Conservation (phyloP, 108 stramenopile species). For the Nitzschia sp. region DNA sequence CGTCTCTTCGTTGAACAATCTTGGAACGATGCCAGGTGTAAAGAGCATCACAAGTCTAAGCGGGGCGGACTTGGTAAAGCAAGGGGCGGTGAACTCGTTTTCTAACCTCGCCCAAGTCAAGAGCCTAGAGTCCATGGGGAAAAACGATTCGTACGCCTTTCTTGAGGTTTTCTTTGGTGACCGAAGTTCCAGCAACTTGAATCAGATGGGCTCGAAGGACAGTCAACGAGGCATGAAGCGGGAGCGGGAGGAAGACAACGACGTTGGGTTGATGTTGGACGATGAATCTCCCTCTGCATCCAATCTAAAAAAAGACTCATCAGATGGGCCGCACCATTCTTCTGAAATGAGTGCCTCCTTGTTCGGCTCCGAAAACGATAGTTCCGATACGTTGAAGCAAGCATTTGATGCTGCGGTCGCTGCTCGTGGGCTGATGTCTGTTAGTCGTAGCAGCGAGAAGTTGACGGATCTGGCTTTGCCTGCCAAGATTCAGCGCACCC, state of each 20-base stretch:
- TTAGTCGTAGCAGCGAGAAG: slow-evolving; percentile 81
- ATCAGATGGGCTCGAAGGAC: slow-evolving; percentile 35
- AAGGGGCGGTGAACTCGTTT: slow-evolving; percentile 83
- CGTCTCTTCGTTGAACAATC: slow-evolving; percentile 81
- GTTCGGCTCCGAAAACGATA: slow-evolving; percentile 16
- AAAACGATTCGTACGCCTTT: slow-evolving; percentile 89
- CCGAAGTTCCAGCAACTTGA: slow-evolving; percentile 45
- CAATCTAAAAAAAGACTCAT: slow-evolving; percentile 15
- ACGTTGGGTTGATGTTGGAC: slow-evolving; percentile 88
- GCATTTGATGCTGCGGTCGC: slow-evolving; percentile 91
- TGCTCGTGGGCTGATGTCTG: slow-evolving; percentile 85
- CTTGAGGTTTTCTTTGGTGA: slow-evolving; percentile 93
- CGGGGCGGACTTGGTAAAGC: slow-evolving; percentile 78
- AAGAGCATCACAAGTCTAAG: slow-evolving; percentile 90
- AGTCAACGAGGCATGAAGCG: slow-evolving; percentile 50
- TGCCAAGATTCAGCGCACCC: slow-evolving; percentile 82
- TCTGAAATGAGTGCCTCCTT: background rate
- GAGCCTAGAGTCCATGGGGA: slow-evolving; percentile 84
- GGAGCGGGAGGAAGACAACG: slow-evolving; percentile 86
- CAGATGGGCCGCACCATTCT: slow-evolving; percentile 17
- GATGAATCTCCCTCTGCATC: slow-evolving; percentile 62
- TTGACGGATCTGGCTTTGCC: slow-evolving; percentile 86
- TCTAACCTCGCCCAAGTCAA: slow-evolving; percentile 91
- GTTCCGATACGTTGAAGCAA: slow-evolving; percentile 70
- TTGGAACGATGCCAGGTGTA: slow-evolving; percentile 87